Percentiles rank a stretch among this genome's conserved stretches.
Evolutionary conservation across 1,139 yeast genomes (phyloP).

Genomic region (Magnusiomyces magnusii): DNA sequence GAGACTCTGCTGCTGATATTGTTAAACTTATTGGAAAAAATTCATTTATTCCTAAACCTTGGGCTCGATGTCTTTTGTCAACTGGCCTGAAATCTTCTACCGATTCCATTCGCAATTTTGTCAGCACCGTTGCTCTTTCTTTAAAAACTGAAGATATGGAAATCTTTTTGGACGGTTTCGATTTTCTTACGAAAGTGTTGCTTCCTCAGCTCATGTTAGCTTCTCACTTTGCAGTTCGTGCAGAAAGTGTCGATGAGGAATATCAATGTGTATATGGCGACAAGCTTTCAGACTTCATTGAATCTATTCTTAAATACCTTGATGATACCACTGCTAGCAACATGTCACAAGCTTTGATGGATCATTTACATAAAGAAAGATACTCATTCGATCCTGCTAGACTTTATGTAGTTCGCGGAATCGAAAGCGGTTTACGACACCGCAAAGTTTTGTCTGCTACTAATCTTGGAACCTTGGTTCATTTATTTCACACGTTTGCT

Average conservation of each 20-base stretch:
- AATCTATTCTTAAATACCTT: slow-evolving; percentile 39
- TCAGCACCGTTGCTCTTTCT: slow-evolving; percentile 50
- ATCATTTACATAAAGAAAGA: slow-evolving; percentile 42
- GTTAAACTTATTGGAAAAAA: slow-evolving; percentile 46
- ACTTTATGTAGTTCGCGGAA: slow-evolving; percentile 52
- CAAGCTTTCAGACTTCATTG: slow-evolving; percentile 42
- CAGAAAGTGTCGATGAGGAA: slow-evolving; percentile 20
- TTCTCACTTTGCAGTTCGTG: slow-evolving; percentile 42
- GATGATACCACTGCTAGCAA: slow-evolving; percentile 29
- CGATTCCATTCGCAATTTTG: slow-evolving; percentile 68
- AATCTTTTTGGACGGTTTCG: slow-evolving; percentile 34
- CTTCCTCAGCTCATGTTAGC: slow-evolving; percentile 64
- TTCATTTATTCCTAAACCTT: slow-evolving; percentile 49
- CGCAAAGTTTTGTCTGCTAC: slow-evolving; percentile 31
- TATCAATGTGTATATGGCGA: slow-evolving; percentile 54
- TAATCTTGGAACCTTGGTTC: slow-evolving; percentile 33
- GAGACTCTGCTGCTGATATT: slow-evolving; percentile 67
- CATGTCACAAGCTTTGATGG: slow-evolving; percentile 33
- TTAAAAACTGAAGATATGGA: slow-evolving; percentile 43
- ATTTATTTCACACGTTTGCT: slow-evolving; percentile 45
- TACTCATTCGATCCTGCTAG: slow-evolving; percentile 66
- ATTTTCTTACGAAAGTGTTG: slow-evolving; percentile 45
- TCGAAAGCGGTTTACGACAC: slow-evolving; percentile 44
- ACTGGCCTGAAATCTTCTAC: slow-evolving; percentile 72
- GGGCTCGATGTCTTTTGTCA: slow-evolving; percentile 67